Base-by-base conservation (phyloP, 768 basidiomycete species). In the Mycena pura region DNA sequence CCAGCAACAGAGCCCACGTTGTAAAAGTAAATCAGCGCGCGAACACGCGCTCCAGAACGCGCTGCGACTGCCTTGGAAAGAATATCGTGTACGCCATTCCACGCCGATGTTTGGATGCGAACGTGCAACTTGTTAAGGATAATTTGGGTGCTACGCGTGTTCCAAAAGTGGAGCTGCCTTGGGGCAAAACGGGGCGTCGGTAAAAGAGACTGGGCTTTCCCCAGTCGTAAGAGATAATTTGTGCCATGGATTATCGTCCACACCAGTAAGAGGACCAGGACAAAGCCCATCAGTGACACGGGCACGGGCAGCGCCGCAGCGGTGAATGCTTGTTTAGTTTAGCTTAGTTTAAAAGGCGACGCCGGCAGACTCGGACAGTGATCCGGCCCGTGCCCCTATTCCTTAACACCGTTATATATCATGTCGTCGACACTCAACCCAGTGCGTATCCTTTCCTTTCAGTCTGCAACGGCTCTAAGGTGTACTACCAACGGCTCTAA, bases 81-180 rank as follows among this genome's bases (percentile, higher is more conserved):
- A 13, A 59, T 25, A 66, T 87, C 85, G 61, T 89, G 86, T 3
- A 65, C 44, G 5, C 61, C 65, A 62, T 89, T 89, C 73, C 80
- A 81, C 1, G 72, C 74, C 0, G 82, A 77, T 0, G 86, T 86
- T 64, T 84, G 79, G 55, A 87, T 58, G 47, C 73, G 73, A 17
- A 83, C 62, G 50, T 80, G 78, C 0, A 81, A 39, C 32, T 64
- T 64, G 41, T 62, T 73, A 40, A 76, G 65, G 21, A 64, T 34
- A 15, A 71, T 62, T 40, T 69, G 68, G 5, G 64, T 71, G 29
- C 58, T 65, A n/a, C 66, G 67, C 21, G 50, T 53, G 17, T 61
- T 57, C 68, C 67, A 70, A n/a, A 62, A 54, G 27, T 48, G 27
- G 13, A 41, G 28, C 5, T 59, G 58, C 19, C 36, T 51, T 29